Percentiles rank a stretch among this genome's conserved stretches.
Conservation (phyloP, 192 early-diverging fungal genomes). For the Lunasporangiospora selenospora region DNA sequence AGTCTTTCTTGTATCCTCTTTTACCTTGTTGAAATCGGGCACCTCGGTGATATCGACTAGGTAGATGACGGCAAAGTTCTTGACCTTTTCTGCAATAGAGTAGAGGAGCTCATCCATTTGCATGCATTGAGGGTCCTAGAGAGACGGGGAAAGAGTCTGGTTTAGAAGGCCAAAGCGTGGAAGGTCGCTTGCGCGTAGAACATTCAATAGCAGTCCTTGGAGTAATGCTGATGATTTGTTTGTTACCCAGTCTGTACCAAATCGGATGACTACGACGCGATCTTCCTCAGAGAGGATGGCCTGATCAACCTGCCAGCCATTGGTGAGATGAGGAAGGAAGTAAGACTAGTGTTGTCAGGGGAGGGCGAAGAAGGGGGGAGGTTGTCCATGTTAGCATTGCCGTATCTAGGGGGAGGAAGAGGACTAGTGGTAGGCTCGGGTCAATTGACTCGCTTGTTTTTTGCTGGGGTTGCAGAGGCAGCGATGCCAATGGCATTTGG, state of each 20-base stretch:
- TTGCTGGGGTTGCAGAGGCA: too few species aligned
- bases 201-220: not conserved
- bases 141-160: not conserved
- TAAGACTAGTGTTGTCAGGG: constrained; percentile 58
- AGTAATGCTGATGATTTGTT: not conserved
- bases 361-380: too few species aligned
- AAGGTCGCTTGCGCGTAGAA: not conserved
- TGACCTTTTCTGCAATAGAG: constrained; percentile 91
- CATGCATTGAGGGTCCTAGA: constrained; percentile 92
- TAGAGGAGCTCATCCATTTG: constrained; percentile 97
- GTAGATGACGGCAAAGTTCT: constrained; percentile 99
- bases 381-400: too few species aligned
- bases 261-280: constrained; percentile 95
- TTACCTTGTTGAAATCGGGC: constrained; percentile 86
- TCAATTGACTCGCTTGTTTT: too few species aligned
- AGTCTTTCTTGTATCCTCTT: constrained; percentile 1
- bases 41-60: constrained; percentile 96
- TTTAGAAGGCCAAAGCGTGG: not conserved
- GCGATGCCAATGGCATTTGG: too few species aligned
- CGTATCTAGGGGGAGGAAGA: too few species aligned
- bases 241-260: constrained; percentile 92
- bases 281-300: constrained; percentile 98
- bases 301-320: constrained; percentile 98
- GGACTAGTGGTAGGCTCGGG: too few species aligned
- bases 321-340: constrained; percentile 70